phyloP scores from a whole-genome alignment of 2,329 filamentous ascomycete genomes.

The Chaetomium sp. region DNA sequence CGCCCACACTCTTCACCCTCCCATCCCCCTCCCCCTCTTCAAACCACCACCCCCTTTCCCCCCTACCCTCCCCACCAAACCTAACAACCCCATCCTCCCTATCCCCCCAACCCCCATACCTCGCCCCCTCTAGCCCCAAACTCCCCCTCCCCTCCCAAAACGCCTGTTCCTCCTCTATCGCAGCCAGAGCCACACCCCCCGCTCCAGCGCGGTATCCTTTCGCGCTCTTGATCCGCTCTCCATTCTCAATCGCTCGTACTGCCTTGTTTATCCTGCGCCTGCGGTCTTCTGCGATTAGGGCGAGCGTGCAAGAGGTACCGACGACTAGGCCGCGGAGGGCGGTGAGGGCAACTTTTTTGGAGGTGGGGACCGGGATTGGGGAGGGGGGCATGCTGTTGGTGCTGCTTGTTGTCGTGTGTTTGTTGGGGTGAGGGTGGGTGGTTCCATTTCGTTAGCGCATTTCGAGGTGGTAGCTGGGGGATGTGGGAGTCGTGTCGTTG shows the following conservation, averaged over 20 bases:
- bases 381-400: conserved; percentile 26
- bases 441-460: conserved; percentile 24
- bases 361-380: conserved; percentile 37
- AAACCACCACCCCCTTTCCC: neutral
- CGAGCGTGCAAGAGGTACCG: conserved; percentile 40
- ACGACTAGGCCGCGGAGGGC: conserved; percentile 38
- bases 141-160: conserved; percentile 14
- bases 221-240: conserved; percentile 33
- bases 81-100: neutral
- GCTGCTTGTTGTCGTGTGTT: conserved; percentile 22
- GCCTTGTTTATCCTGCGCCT: conserved; percentile 38
- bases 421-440: conserved; percentile 9
- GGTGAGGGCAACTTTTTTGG: conserved; percentile 36
- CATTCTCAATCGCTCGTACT: conserved; percentile 34
- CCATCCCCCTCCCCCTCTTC: neutral
- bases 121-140: no score
- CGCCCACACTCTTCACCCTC: neutral
- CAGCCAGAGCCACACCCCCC: conserved; percentile 22
- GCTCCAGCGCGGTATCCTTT: conserved; percentile 31
- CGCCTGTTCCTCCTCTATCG: conserved; percentile 24
- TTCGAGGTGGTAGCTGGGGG: conserved; percentile 2
- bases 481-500: neutral
- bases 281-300: conserved; percentile 39
- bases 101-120: neutral
- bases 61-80: neutral